Evolutionary conservation across 768 basidiomycete species (phyloP).

Genomic region (Lentinula raphanica): DNA sequence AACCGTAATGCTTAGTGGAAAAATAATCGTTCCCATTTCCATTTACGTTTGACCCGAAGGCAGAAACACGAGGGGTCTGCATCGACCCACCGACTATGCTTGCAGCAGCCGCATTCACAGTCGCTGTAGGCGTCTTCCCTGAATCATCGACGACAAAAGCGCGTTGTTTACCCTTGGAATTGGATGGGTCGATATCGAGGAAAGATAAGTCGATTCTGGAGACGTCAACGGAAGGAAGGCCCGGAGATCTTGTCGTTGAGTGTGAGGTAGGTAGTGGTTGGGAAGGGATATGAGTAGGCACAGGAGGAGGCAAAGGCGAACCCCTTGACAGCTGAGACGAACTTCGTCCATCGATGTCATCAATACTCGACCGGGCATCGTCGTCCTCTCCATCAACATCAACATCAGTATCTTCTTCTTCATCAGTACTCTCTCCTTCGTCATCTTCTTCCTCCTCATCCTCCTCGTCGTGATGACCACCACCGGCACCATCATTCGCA

Average conservation of each 20-base stretch:
- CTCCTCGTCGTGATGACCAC: conserved; percentile 19
- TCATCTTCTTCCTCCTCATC: conserved; percentile 28
- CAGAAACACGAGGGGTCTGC: not conserved
- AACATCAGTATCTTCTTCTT: conserved; percentile 26
- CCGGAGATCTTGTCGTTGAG: no score
- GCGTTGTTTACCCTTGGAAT: conserved; percentile 12
- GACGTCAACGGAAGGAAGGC: not conserved
- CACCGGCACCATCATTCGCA: no score
- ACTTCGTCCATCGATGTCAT: no score
- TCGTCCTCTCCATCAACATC: conserved; percentile 16
- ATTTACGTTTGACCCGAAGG: no score
- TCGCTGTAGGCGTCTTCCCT: conserved; percentile 5
- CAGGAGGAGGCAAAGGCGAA: not conserved
- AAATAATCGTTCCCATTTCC: conserved; percentile 3
- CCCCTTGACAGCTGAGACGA: not conserved
- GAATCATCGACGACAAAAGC: conserved; percentile 1
- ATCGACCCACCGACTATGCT: no score
- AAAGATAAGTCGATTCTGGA: conserved; percentile 6
- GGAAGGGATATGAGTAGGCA: no score
- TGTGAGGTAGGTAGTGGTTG: no score
- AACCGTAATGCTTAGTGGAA: not conserved
- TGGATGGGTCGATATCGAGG: not conserved
- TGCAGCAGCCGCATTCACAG: no score
- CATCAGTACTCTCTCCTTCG: conserved; percentile 29
- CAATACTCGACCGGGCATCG: conserved; percentile 9